A percentile compares a stretch with the other conserved stretches of the same genome.
These are phyloP conservation scores for Manihot esculenta DNA, from an alignment of 441 rosid species.

Conservation along the genomic window DNA sequence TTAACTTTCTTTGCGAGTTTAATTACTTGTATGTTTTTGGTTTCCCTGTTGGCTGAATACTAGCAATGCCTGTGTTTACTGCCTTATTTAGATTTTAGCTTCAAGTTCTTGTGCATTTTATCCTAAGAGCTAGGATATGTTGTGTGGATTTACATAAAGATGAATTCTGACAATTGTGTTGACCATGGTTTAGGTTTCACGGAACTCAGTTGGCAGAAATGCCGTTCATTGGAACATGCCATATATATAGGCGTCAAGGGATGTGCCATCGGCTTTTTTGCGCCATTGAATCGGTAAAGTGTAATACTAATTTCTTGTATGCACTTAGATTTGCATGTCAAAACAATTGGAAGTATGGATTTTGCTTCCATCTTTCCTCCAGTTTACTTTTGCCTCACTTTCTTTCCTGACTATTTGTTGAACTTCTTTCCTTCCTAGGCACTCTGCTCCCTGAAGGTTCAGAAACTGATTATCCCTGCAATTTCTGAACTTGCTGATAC, in stretches of 20 bases:
- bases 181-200: slow-evolving; percentile 63
- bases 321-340: slow-evolving; percentile 8
- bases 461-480: slow-evolving; percentile 91
- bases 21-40: background rate
- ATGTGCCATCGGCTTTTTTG: slow-evolving; percentile 92
- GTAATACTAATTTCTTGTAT: background rate
- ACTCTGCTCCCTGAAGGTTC: slow-evolving; percentile 66
- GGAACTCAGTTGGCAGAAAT: slow-evolving; percentile 87
- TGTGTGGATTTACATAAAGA: slow-evolving; percentile 10
- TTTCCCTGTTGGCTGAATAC: background rate
- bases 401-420: slow-evolving; percentile 3
- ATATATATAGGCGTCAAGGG: slow-evolving; percentile 93
- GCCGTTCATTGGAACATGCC: slow-evolving; percentile 99
- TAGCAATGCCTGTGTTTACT: background rate
- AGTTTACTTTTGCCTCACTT: slow-evolving; percentile 11
- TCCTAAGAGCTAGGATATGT: slow-evolving; percentile 8
- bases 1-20: slow-evolving; percentile 2
- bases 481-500: slow-evolving; percentile 81
- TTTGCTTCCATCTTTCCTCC: slow-evolving; percentile 15
- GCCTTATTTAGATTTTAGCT: background rate
- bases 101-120: slow-evolving; percentile 11
- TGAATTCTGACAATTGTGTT: slow-evolving; percentile 21
- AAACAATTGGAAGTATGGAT: slow-evolving; percentile 1
- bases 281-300: slow-evolving; percentile 84
- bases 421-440: slow-evolving; percentile 43